phyloP scores from a whole-genome alignment of 768 basidiomycete genomes.

The Collybia mongolica region DNA sequence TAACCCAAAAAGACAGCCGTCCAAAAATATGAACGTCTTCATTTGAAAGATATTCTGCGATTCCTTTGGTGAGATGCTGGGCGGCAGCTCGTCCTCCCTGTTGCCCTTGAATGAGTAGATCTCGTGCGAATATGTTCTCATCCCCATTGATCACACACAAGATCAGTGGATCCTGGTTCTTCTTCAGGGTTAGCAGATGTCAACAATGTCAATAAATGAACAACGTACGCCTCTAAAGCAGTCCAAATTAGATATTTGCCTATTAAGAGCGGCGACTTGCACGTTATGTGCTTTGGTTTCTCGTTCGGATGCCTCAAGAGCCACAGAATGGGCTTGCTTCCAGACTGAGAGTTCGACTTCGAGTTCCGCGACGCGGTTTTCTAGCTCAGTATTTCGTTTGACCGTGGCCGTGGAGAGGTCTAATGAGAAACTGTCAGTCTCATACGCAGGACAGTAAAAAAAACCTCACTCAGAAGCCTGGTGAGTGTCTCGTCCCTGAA shows the following conservation, averaged over 20 bases:
- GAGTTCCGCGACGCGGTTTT: conserved; percentile 62
- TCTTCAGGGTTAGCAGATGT: conserved; percentile 9
- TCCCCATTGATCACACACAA: conserved; percentile 77
- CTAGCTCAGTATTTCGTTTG: conserved; percentile 61
- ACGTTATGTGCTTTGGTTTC: conserved; percentile 67
- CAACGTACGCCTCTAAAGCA: conserved; percentile 39
- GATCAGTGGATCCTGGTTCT: conserved; percentile 69
- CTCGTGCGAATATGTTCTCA: conserved; percentile 60
- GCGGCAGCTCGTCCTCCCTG: conserved; percentile 65
- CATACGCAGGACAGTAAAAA: conserved; percentile 1
- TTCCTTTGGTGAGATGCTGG: conserved; percentile 63
- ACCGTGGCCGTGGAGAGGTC: conserved; percentile 65
- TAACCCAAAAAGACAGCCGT: conserved; percentile 74
- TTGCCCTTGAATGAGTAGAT: conserved; percentile 60
- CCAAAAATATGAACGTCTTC: conserved; percentile 62
- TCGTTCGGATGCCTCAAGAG: conserved; percentile 60
- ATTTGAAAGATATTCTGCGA: conserved; percentile 64
- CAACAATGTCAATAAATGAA: neutral
- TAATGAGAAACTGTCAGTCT: conserved; percentile 21
- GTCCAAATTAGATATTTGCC: conserved; percentile 60
- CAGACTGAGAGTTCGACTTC: conserved; percentile 68
- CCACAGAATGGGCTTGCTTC: conserved; percentile 68
- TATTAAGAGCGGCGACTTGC: conserved; percentile 62
- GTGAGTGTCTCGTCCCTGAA: conserved; percentile 66
- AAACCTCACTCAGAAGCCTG: conserved; percentile 52